Evolutionary conservation across 108 stramenopile genomes (phyloP).

Genomic region (Nitzschia sp.): DNA sequence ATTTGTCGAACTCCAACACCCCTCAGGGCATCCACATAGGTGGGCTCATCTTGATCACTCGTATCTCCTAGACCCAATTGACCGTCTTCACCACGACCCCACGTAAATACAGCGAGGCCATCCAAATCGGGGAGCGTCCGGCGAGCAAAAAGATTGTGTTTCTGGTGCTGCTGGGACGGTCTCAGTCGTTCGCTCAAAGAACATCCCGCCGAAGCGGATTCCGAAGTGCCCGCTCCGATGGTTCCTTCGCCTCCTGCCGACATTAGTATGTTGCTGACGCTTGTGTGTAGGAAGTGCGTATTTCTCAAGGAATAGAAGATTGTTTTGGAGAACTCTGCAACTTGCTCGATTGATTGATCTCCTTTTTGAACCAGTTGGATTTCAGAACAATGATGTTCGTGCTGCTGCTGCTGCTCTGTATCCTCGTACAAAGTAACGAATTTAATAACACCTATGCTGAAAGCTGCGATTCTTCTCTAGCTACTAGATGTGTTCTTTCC

Average conservation of each 20-base stretch:
- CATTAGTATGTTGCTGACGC: too few species aligned
- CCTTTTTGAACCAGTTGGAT: too few species aligned
- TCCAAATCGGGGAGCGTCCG: conserved; percentile 19
- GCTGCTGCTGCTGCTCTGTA: too few species aligned
- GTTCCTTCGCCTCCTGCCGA: conserved; percentile 3
- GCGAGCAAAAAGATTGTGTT: conserved; percentile 9
- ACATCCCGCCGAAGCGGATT: conserved; percentile 32
- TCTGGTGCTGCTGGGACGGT: not conserved
- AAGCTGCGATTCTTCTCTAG: too few species aligned
- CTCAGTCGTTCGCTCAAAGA: conserved; percentile 33
- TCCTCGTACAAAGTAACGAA: too few species aligned
- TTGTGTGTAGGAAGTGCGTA: too few species aligned
- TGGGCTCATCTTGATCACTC: conserved; percentile 86
- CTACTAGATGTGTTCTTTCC: too few species aligned
- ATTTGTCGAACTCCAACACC: conserved; percentile 90
- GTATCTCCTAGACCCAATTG: conserved; percentile 80
- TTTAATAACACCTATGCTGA: too few species aligned
- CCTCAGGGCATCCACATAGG: conserved; percentile 87
- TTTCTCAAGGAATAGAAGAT: too few species aligned
- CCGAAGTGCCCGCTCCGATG: conserved; percentile 30
- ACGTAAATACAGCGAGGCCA: conserved; percentile 78
- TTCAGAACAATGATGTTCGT: too few species aligned
- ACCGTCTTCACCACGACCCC: conserved; percentile 93
- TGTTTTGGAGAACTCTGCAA: too few species aligned
- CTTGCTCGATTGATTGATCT: too few species aligned